Conservation (phyloP, 1,284 basidiomycete genomes). For the Moesziomyces aphidis region DNA sequence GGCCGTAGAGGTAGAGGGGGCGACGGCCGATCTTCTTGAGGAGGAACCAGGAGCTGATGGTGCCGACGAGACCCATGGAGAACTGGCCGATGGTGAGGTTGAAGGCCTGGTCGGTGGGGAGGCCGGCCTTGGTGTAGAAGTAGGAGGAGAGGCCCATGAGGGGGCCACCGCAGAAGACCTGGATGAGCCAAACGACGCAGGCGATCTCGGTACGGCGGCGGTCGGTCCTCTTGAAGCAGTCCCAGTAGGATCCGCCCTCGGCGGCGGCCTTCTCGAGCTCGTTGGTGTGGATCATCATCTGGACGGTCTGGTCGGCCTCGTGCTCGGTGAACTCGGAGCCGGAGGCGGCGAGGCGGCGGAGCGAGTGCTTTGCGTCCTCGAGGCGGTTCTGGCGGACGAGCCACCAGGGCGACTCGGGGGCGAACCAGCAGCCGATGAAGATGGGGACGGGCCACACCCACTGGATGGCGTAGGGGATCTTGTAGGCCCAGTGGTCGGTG, state of each 20-base stretch:
- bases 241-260: constrained; percentile 68
- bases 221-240: constrained; percentile 71
- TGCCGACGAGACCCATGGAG: constrained; percentile 68
- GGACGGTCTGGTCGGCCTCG: constrained; percentile 69
- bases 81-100: constrained; percentile 69
- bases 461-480: constrained; percentile 70
- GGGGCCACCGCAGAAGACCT: constrained; percentile 66
- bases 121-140: constrained; percentile 70
- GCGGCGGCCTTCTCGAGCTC: constrained; percentile 68
- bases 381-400: constrained; percentile 70
- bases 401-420: constrained; percentile 70
- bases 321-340: constrained; percentile 61
- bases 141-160: constrained; percentile 66
- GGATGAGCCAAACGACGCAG: constrained; percentile 65
- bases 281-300: constrained; percentile 70
- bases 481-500: constrained; percentile 66
- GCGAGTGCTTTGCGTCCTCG: constrained; percentile 70
- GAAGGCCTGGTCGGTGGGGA: constrained; percentile 67
- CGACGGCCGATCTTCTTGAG: constrained; percentile 69
- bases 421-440: constrained; percentile 64
- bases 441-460: constrained; percentile 69
- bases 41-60: constrained; percentile 69
- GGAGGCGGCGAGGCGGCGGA: constrained; percentile 68
- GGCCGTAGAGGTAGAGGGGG: constrained; percentile 71
- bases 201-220: constrained; percentile 70